Base-by-base conservation (phyloP, 1,139 yeast species). In the Candida tetrigidarum region DNA sequence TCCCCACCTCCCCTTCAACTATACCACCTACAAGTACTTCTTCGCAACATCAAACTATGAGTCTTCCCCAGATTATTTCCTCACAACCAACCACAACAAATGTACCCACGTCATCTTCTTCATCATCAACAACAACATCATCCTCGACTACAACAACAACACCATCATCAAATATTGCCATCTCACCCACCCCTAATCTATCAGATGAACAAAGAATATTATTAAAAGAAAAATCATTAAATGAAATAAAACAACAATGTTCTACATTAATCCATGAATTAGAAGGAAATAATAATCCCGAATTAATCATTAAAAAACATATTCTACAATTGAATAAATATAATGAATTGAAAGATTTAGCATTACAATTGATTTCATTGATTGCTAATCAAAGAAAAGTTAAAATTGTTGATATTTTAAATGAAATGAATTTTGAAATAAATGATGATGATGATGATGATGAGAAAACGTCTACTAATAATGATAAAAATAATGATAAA, bases 311-410 rank as follows among this genome's bases (percentile, higher is more conserved):
- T 30, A 70, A 69, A 46, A 63, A 58, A 42, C 83, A 79, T 50
- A 71, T 78, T 29, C 56, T 60, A 43, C 70, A 69, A 50, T 58
- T 78, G 40, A 68, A 72, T 44, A 60, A 66, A 47, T 79, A 79
- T 57, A 73, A 78, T 51, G 83, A 78, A 45, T 59, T 78, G 42
- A 72, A 74, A 49, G 83, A 78, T 53, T 67, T 74, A 14, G 82
- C 83, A 1, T 58, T 78, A 50, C 75, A 74, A 3, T 58, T 80
- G 48, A 71, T 79, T 20, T 67, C 76, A 27, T 64, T 76, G 69
- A 78, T 79, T 41, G 81, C 83, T 2, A 79, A 76, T 47, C 78
- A 74, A 48, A 64, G 78, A 44, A 63, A 71, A 39, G 60, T 74
- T 16, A 62, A 72, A 42, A 66, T 76, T 15, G 59, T 66, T 9